Evolutionary conservation across 768 basidiomycete genomes (phyloP).

Genomic region (Rhodotorula sphaerocarpa): DNA sequence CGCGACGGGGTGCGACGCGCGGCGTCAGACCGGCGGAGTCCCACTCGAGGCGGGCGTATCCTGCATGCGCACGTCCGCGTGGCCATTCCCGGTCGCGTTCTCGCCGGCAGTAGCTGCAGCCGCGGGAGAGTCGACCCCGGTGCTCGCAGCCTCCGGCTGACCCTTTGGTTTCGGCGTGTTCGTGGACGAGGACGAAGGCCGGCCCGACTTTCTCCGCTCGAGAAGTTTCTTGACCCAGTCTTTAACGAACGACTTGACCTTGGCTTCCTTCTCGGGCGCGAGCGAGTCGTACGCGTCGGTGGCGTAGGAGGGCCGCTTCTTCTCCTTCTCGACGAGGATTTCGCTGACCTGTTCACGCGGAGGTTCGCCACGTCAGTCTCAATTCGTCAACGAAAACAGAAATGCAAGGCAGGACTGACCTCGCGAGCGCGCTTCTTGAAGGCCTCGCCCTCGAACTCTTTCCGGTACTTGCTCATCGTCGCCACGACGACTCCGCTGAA

Average conservation of each 20-base stretch:
- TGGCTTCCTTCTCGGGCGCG: constrained; percentile 73
- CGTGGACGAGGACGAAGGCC: neutral
- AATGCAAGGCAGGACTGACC: constrained; percentile 48
- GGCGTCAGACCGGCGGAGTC: too few species aligned
- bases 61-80: too few species aligned
- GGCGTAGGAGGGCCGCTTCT: constrained; percentile 71
- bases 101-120: too few species aligned
- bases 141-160: too few species aligned
- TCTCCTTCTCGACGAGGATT: constrained; percentile 86
- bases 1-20: too few species aligned
- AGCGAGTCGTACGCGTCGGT: constrained; percentile 65
- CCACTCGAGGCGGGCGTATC: too few species aligned
- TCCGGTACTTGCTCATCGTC: constrained; percentile 80
- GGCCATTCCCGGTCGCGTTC: too few species aligned
- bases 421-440: constrained; percentile 97
- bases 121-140: too few species aligned
- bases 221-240: constrained; percentile 75
- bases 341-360: constrained; percentile 60
- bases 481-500: constrained; percentile 85
- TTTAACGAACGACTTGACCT: constrained; percentile 88
- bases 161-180: too few species aligned
- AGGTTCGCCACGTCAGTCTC: neutral
- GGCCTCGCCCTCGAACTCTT: constrained; percentile 60
- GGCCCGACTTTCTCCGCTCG: constrained; percentile 29
- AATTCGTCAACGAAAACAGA: too few species aligned